These are phyloP conservation scores for Coniophora puteana DNA, from an alignment of 1,284 basidiomycete species.

Conservation along the genomic window DNA sequence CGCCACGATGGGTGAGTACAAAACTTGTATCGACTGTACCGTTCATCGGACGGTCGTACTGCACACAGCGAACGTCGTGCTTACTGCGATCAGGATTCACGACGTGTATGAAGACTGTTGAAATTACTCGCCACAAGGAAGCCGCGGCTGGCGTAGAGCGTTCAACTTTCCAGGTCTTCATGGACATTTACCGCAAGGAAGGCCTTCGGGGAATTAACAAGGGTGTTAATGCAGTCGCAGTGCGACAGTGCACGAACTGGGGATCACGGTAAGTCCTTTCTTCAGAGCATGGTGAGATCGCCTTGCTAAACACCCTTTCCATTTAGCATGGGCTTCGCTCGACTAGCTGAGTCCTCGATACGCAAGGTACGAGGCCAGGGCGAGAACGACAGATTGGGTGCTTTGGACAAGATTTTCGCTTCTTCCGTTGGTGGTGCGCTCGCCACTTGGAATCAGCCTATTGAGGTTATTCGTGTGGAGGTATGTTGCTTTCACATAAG, in stretches of 20 bases:
- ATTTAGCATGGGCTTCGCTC: slow-evolving; percentile 91
- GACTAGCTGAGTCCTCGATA: slow-evolving; percentile 84
- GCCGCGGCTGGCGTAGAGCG: slow-evolving; percentile 86
- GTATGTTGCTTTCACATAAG: slow-evolving; percentile 34
- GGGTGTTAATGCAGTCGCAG: slow-evolving; percentile 97
- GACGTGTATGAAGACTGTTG: slow-evolving; percentile 98
- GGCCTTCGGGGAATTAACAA: slow-evolving; percentile 98
- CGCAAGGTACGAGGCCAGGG: slow-evolving; percentile 74
- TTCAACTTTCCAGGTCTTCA: slow-evolving; percentile 93
- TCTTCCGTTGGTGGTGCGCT: slow-evolving; percentile 94
- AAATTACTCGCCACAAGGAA: slow-evolving; percentile 97
- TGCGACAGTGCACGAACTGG: slow-evolving; percentile 99
- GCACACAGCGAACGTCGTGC: slow-evolving; percentile 11
- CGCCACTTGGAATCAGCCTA: slow-evolving; percentile 99
- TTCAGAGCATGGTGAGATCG: background rate
- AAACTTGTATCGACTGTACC: slow-evolving; percentile 1
- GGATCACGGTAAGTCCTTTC: slow-evolving; percentile 75
- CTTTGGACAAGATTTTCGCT: slow-evolving; percentile 85
- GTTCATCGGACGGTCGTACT: background rate
- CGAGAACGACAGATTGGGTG: slow-evolving; percentile 73
- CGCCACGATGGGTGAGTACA: slow-evolving; percentile 91
- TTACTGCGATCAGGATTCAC: slow-evolving; percentile 72
- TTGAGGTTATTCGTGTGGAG: slow-evolving; percentile 94
- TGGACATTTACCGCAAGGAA: slow-evolving; percentile 91
- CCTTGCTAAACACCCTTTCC: slow-evolving; percentile 8